Evolutionary conservation across 1,284 basidiomycete species (phyloP).

Genomic region (Volvariella volvacea): DNA sequence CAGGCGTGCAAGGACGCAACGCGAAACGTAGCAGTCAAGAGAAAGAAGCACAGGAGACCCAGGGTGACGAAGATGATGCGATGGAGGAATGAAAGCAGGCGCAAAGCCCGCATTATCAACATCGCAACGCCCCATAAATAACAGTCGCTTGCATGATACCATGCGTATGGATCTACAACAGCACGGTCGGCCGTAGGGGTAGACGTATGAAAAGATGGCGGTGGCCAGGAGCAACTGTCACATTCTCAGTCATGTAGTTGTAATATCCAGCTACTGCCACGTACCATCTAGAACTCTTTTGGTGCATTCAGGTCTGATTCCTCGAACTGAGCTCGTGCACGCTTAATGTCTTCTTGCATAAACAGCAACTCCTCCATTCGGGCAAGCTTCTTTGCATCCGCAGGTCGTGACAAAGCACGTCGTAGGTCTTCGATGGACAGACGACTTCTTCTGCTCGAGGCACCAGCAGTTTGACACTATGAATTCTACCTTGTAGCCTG

Average conservation of each 20-base stretch:
- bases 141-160: too few relatives aligned
- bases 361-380: slow-evolving; percentile 85
- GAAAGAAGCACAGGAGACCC: slow-evolving; percentile 16
- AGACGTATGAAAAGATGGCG: not conserved
- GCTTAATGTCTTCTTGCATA: slow-evolving; percentile 89
- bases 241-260: too few relatives aligned
- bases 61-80: slow-evolving; percentile 35
- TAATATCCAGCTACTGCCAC: not conserved
- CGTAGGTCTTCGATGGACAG: slow-evolving; percentile 78
- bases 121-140: not conserved
- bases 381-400: slow-evolving; percentile 82
- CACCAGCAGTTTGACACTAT: slow-evolving; percentile 68
- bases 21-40: slow-evolving; percentile 22
- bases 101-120: not conserved
- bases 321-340: slow-evolving; percentile 76
- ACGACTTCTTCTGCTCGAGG: slow-evolving; percentile 62
- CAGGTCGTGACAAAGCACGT: slow-evolving; percentile 65
- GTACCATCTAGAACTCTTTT: slow-evolving; percentile 30
- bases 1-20: slow-evolving; percentile 53
- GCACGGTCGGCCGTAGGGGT: not conserved
- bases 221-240: too few relatives aligned
- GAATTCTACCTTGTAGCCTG: slow-evolving; percentile 3
- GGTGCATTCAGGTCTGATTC: slow-evolving; percentile 55
- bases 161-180: not conserved
- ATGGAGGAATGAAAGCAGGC: slow-evolving; percentile 51